These are phyloP conservation scores for Sextonia rubra DNA, from an alignment of 164 flowering plant species.

Conservation along the genomic window DNA sequence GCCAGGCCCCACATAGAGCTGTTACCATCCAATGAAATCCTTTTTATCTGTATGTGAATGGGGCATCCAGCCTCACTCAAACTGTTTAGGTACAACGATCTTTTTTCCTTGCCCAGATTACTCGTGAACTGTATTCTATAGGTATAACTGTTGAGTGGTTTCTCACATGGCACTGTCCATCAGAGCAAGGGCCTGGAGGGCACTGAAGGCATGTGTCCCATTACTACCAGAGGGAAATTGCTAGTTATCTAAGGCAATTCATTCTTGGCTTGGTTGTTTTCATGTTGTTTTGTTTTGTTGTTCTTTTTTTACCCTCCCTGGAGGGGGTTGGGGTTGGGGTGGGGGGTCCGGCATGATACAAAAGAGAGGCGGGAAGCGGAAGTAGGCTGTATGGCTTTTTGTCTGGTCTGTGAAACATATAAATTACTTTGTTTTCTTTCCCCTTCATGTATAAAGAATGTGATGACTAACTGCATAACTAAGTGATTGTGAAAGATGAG, in stretches of 20 bases:
- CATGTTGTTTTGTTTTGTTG: slow-evolving; percentile 9
- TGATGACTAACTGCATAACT: not conserved
- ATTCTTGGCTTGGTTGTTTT: slow-evolving; percentile 36
- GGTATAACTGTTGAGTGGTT: slow-evolving; percentile 4
- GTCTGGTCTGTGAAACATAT: not conserved
- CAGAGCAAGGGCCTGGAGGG: not conserved
- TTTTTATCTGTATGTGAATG: not conserved
- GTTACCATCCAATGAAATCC: slow-evolving; percentile 49
- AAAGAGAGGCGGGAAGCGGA: not conserved
- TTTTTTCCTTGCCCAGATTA: not conserved
- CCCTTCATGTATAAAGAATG: slow-evolving; percentile 1
- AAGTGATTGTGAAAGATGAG: not conserved
- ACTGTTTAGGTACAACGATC: slow-evolving; percentile 3
- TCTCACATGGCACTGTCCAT: not conserved
- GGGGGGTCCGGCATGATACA: not conserved
- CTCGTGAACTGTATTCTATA: slow-evolving; percentile 3
- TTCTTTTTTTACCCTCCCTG: no score
- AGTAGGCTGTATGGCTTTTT: slow-evolving; percentile 1
- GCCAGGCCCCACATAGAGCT: slow-evolving; percentile 50
- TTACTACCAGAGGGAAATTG: slow-evolving; percentile 18
- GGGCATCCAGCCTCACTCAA: slow-evolving; percentile 10
- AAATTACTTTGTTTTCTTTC: slow-evolving; percentile 3
- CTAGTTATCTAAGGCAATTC: slow-evolving; percentile 24
- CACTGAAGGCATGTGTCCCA: slow-evolving; percentile 18
- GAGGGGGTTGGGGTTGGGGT: no score